Conservation (phyloP, 2,329 filamentous ascomycete species). For the Anthostomella pinea region DNA sequence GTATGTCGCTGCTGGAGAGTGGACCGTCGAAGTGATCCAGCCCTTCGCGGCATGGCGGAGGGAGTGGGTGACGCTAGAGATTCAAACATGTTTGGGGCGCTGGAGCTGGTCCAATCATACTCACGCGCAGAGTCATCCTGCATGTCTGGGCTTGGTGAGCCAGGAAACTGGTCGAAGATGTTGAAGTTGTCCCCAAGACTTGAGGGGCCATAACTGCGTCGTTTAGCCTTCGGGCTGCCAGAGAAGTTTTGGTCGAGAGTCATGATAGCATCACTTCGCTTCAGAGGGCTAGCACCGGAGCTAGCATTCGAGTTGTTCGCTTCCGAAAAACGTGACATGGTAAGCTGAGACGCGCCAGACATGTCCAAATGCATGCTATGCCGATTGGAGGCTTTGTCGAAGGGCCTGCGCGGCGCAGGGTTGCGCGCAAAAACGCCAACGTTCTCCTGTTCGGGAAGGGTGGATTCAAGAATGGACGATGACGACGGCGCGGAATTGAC, state of each 20-base stretch:
- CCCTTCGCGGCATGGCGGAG: conserved; percentile 61
- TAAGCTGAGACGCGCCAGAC: conserved; percentile 50
- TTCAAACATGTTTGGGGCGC: conserved; percentile 37
- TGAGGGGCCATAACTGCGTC: conserved; percentile 79
- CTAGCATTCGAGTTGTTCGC: conserved; percentile 46
- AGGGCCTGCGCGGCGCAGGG: conserved; percentile 41
- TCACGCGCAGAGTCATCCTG: conserved; percentile 50
- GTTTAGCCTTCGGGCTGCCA: conserved; percentile 85
- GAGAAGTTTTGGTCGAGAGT: conserved; percentile 75
- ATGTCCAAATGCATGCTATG: conserved; percentile 59
- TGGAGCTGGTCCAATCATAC: conserved; percentile 49
- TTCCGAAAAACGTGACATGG: conserved; percentile 51
- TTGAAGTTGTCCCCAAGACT: conserved; percentile 62
- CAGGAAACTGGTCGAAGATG: conserved; percentile 65
- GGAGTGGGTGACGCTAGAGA: conserved; percentile 44
- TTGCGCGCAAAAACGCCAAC: conserved; percentile 33
- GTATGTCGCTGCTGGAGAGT: conserved; percentile 78
- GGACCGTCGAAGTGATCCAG: conserved; percentile 78
- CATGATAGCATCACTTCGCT: conserved; percentile 88
- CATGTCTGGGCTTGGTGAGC: conserved; percentile 46
- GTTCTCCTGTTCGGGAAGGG: conserved; percentile 45
- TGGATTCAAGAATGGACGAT: conserved; percentile 37
- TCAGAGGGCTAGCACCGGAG: conserved; percentile 75
- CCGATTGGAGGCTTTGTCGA: conserved; percentile 47
- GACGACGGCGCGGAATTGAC: conserved; percentile 61